These are phyloP conservation scores for Elongisporangium senticosum DNA, from an alignment of 352 stramenopile genomes.

Conservation along the genomic window DNA sequence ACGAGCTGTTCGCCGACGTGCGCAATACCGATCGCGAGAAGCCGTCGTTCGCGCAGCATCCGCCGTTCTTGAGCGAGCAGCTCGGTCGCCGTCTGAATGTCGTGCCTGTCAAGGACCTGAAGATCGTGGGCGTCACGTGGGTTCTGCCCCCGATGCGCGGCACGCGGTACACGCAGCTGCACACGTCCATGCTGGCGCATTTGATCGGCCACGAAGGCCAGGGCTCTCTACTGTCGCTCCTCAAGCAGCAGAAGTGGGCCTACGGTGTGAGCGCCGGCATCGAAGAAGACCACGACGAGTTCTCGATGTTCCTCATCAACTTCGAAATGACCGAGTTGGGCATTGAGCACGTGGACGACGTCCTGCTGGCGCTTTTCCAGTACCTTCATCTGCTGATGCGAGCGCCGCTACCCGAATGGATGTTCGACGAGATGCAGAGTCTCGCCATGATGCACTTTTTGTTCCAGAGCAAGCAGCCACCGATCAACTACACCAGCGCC, in stretches of 20 bases:
- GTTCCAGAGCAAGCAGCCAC: slow-evolving; percentile 61
- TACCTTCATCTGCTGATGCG: slow-evolving; percentile 43
- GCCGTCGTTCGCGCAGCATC: slow-evolving; percentile 30
- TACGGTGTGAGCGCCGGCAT: slow-evolving; percentile 52
- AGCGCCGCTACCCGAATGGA: slow-evolving; percentile 35
- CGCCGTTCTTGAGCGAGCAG: slow-evolving; percentile 32
- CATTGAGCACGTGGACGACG: slow-evolving; percentile 43
- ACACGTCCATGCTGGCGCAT: slow-evolving; percentile 79
- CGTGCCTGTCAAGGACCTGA: slow-evolving; percentile 53
- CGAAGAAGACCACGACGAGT: slow-evolving; percentile 52
- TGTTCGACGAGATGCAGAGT: slow-evolving; percentile 56
- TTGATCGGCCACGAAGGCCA: slow-evolving; percentile 91
- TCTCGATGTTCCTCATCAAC: slow-evolving; percentile 43
- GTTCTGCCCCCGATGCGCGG: slow-evolving; percentile 29
- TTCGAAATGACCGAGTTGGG: slow-evolving; percentile 55
- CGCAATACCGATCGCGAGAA: slow-evolving; percentile 43
- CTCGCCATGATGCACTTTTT: slow-evolving; percentile 48
- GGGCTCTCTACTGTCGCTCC: slow-evolving; percentile 89
- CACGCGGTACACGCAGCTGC: slow-evolving; percentile 28
- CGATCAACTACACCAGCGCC: slow-evolving; percentile 60
- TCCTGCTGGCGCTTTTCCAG: slow-evolving; percentile 52
- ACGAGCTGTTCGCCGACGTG: slow-evolving; percentile 69
- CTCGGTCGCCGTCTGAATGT: slow-evolving; percentile 36
- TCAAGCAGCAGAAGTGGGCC: slow-evolving; percentile 77
- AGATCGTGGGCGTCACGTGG: slow-evolving; percentile 63